Evolutionary conservation across 1,284 basidiomycete genomes (phyloP), one percentile per base, ranked within the genome.

Genomic region (Megacollybia platyphylla): DNA sequence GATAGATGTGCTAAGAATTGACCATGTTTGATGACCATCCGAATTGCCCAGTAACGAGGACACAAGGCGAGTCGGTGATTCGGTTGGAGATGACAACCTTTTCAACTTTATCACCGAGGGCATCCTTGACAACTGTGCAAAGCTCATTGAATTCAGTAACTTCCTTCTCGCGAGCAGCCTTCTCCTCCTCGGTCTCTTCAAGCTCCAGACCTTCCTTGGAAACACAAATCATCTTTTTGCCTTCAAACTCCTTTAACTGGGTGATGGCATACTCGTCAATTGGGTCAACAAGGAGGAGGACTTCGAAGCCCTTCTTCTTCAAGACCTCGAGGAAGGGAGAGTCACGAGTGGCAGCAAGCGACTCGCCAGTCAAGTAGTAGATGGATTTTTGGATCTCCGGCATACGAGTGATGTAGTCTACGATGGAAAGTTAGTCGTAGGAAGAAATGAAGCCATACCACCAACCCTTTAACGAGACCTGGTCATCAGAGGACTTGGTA

Each of bases 281-380:
- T 60, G 94, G 96, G 76, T 98, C 94, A 54, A 93, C 89, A 54
- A 98, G 86, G 55, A 98, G 83, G 40, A 98, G 76, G 47, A 97
- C 92, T 69, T 98, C 94, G 65, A 97, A 97, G 71, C 89, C 89
- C 80, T 93, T 98, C 87, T 93, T 94, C 86, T 97, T 97, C 64
- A 98, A 85, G 44, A 93, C 87, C 71, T 98, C 94, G 48, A 98
- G 81, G 93, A 98, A 98, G 31, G 94, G 94, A 46, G 94, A 97
- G 68, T 97, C 91, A 58, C 77, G 80, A 57, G 88, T 82, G 46
- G 91, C 78, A 48, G 80, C 82, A 46, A 98, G 86, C 8, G 91
- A 94, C 73, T 98, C 96, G 65, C 96, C 94, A 48, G 94, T 98
- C 56, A 98, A 85, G 77, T 94, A 97, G 79, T 97, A 97, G 65